Evolutionary conservation across 176 grass and related monocot species (phyloP).

Genomic region (Zoysia japonica): DNA sequence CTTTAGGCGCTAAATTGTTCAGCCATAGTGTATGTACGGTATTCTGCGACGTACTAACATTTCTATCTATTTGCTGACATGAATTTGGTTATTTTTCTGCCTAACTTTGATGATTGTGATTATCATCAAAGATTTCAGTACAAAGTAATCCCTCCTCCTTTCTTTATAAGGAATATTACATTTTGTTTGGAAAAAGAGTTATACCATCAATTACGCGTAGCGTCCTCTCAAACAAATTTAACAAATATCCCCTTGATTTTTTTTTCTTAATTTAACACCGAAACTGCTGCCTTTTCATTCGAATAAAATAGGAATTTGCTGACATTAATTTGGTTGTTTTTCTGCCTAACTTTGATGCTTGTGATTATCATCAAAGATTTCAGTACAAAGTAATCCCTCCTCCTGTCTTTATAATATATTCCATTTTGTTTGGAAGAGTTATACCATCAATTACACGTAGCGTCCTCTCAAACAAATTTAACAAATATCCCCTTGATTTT

Average conservation of each 20-base stretch:
- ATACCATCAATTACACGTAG: too few relatives aligned
- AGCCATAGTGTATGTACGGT: background rate
- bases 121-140: background rate
- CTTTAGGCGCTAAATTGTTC: background rate
- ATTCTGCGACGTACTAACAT: background rate
- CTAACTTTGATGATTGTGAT: background rate
- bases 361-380: background rate
- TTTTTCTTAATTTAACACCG: too few relatives aligned
- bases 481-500: too few relatives aligned
- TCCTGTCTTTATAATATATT: too few relatives aligned
- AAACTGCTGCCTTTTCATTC: too few relatives aligned
- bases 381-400: background rate
- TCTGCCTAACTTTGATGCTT: background rate
- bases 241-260: too few relatives aligned
- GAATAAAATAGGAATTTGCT: background rate
- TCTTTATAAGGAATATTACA: too few relatives aligned
- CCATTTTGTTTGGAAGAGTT: too few relatives aligned
- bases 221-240: too few relatives aligned
- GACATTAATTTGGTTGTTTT: background rate
- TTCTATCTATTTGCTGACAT: background rate
- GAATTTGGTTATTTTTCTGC: background rate
- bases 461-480: too few relatives aligned
- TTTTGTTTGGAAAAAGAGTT: too few relatives aligned
- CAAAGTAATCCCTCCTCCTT: background rate
- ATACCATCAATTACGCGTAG: too few relatives aligned